Evolutionary conservation across 345 rosid genomes (phyloP).

Genomic region (Citrus sp.): DNA sequence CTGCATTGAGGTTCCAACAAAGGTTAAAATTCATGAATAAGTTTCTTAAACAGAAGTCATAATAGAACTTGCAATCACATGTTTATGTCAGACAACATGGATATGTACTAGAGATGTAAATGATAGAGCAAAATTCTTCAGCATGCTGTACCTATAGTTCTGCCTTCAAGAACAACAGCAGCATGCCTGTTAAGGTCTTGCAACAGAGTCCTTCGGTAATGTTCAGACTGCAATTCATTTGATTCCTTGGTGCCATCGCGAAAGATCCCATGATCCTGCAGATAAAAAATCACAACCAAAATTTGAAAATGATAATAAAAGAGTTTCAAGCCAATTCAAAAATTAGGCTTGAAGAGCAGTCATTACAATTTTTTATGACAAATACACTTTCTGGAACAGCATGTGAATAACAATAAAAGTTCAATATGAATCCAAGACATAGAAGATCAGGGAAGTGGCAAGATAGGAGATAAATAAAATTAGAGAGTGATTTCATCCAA

Average conservation of each 20-base stretch:
- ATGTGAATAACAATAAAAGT: not conserved
- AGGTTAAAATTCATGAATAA: slow-evolving; percentile 9
- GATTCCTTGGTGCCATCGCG: slow-evolving; percentile 63
- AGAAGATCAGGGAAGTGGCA: not conserved
- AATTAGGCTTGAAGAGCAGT: not conserved
- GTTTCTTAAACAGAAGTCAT: not conserved
- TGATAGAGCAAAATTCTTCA: slow-evolving; percentile 1
- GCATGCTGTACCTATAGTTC: slow-evolving; percentile 53
- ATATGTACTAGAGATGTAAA: not conserved
- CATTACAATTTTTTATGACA: not conserved
- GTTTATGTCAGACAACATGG: not conserved
- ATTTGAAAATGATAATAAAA: not conserved
- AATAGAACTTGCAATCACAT: not conserved
- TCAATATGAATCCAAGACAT: not conserved
- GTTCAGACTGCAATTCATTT: slow-evolving; percentile 50
- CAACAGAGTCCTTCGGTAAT: slow-evolving; percentile 59
- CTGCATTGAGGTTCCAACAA: slow-evolving; percentile 35
- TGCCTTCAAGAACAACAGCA: slow-evolving; percentile 91
- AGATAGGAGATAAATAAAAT: not conserved
- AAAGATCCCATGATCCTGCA: slow-evolving; percentile 78
- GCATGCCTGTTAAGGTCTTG: slow-evolving; percentile 89
- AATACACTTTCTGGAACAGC: slow-evolving; percentile 1
- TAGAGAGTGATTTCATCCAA: slow-evolving; percentile 5
- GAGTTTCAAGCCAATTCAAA: not conserved
- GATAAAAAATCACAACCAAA: slow-evolving; percentile 11